Evolutionary conservation across 805 yeast species (phyloP), one percentile per base, ranked within the genome.

Genomic region (Metschnikowia vanudenii): DNA sequence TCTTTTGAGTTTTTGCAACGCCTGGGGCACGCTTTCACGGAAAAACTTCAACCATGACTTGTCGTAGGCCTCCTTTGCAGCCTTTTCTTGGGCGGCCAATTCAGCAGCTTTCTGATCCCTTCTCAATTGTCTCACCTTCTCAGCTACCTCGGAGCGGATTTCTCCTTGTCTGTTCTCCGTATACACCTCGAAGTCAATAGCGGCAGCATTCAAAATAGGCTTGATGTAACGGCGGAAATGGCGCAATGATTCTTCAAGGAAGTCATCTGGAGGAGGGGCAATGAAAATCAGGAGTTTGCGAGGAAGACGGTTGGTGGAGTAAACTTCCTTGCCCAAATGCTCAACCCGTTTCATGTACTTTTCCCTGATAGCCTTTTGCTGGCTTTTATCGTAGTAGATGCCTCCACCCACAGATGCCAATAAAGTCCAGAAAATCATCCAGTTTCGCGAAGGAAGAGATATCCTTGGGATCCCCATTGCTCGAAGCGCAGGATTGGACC

Each of bases 231-330:
- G 80, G 54, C 88, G 78, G 74, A 91, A 88, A 44, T 87, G 78
- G 50, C 76, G 79, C 65, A 86, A 60, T 10, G 92, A 81, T 46
- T 82, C 84, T 35, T 84, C 94, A 40, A 92, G 67, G 56, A 81
- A 88, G 62, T 92, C 97, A 58, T 88, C 87, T 17, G 99, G 98
- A 8, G 98, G 97, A n/a, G 99, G 99, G 0, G 96, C 96, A 46
- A 91, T 78, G 62, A 84, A 91, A 1, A 94, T 82, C 1, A 87
- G 81, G 39, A 94, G 70, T 55, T 84, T 87, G 49, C 99, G 76
- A 2, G 96, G 88, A 17, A 77, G 57, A 44, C 75, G 73, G 47
- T 78, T 68, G 1, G 81, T 64, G 2, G 63, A 60, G 14, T 78
- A 76, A 22, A 63, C 44, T 41, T 63, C 71, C 20, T 77, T 61